Evolutionary conservation across 2,329 filamentous ascomycete genomes (phyloP), one percentile per base, ranked within the genome.

Genomic region (Fonsecaea pedrosoi): DNA sequence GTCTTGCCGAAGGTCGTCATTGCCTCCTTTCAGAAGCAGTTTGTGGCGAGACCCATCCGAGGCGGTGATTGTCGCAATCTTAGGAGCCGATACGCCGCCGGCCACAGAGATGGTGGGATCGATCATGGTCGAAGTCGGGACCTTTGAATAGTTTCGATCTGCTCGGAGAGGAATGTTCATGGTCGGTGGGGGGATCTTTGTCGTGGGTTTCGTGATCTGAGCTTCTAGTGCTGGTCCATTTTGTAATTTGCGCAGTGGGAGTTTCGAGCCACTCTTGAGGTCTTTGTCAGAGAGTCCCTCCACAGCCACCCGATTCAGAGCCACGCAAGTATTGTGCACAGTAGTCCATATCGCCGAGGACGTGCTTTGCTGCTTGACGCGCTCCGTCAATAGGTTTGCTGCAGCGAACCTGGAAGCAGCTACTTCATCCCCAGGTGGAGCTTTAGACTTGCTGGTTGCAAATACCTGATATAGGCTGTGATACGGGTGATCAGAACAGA

Each of bases 391-490:
- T 56, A 82, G 85, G 40, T 85, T 86, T 1, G 93, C 92, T 13
- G 94, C 93, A 69, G 84, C 85, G 73, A 90, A 88, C 57, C 95
- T 89, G 4, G 90, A 90, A 21, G 89, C 81, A 0, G 92, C 91
- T 3, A 90, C 86, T 48, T 90, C 87, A 71, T 97, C 94, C 34
- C 60, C 60, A 72, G 90, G 89, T 60, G 83, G 80, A 60, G 78
- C 84, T 72, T 89, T 88, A 59, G 86, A 88, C 73, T 89, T 91
- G 54, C 87, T 89, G 25, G 90, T 89, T 2, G 94, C 92, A 83
- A 94, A 97, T 50, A 99, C 92, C 73, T 98, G 94, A 76, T 99
- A 96, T 89, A 98, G 94, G 57, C 93, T 93, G 76, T 99, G 96
- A 77, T 94, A 97, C 0, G 95, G 96, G 78, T 99, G 95, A 65